Evolutionary conservation across 768 basidiomycete genomes (phyloP).

Genomic region (Kwoniella dejecticola): DNA sequence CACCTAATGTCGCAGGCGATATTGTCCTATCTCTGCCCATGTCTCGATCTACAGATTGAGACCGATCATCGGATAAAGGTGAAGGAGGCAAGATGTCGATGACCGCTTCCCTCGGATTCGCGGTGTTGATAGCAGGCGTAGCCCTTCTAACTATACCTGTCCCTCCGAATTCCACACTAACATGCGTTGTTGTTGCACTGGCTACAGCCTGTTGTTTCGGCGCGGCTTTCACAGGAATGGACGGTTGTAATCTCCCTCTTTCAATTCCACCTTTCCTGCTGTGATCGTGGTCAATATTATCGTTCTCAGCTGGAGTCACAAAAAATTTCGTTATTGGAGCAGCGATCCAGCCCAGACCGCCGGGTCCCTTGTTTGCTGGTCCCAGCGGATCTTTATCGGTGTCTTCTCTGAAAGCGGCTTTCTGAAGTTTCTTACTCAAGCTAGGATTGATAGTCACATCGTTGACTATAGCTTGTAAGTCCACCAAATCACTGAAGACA

Average conservation of each 20-base stretch:
- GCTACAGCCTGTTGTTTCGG: constrained; percentile 83
- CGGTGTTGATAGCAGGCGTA: constrained; percentile 25
- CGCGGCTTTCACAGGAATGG: constrained; percentile 55
- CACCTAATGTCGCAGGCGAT: neutral
- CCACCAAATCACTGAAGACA: constrained; percentile 76
- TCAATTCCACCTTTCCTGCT: constrained; percentile 21
- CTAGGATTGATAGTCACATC: constrained; percentile 86
- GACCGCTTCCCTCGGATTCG: constrained; percentile 13
- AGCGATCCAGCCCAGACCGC: constrained; percentile 70
- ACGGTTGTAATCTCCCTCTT: constrained; percentile 36
- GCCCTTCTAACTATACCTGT: constrained; percentile 63
- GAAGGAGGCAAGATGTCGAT: constrained; percentile 13
- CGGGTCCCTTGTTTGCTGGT: constrained; percentile 42
- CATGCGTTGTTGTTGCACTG: constrained; percentile 83
- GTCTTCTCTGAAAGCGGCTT: constrained; percentile 58
- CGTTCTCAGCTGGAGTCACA: constrained; percentile 55
- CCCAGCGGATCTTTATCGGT: constrained; percentile 46
- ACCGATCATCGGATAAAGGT: neutral
- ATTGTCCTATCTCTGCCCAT: neutral
- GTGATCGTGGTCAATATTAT: neutral
- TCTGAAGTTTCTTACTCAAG: constrained; percentile 65
- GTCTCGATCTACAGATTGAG: neutral
- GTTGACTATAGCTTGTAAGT: constrained; percentile 79
- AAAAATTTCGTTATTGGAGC: constrained; percentile 79
- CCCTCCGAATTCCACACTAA: constrained; percentile 93